Evolutionary conservation across 768 basidiomycete genomes (phyloP).

Genomic region (Leccinum truebloodii): DNA sequence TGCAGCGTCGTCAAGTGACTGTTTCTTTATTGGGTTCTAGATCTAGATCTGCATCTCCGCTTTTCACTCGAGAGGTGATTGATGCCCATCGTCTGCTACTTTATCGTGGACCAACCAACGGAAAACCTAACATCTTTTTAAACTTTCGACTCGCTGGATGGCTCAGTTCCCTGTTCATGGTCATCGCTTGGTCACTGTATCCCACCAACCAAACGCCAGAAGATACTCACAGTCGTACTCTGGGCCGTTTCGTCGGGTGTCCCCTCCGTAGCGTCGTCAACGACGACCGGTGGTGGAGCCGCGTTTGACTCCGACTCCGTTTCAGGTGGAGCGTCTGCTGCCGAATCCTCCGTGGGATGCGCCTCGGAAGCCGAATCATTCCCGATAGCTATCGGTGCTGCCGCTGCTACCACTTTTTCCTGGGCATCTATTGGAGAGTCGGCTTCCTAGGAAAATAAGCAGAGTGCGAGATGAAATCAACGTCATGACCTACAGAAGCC

Average conservation of each 20-base stretch:
- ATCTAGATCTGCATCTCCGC: neutral
- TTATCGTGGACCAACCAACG: slow-evolving; percentile 1
- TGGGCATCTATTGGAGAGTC: slow-evolving; percentile 37
- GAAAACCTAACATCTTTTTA: slow-evolving; percentile 4
- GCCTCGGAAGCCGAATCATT: slow-evolving; percentile 1
- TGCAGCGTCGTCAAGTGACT: neutral
- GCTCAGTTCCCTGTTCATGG: slow-evolving; percentile 2
- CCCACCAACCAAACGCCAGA: neutral
- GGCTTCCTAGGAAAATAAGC: slow-evolving; percentile 23
- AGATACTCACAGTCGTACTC: slow-evolving; percentile 18
- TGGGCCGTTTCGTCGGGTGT: slow-evolving; percentile 9
- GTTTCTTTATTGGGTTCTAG: neutral
- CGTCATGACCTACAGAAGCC: slow-evolving; percentile 23
- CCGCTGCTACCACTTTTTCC: slow-evolving; percentile 23
- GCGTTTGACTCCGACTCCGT: slow-evolving; percentile 6
- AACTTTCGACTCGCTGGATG: slow-evolving; percentile 11
- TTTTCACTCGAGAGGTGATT: neutral
- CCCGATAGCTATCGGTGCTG: slow-evolving; percentile 1
- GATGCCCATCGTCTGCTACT: neutral
- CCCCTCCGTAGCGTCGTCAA: slow-evolving; percentile 6
- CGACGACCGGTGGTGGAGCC: neutral
- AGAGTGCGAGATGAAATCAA: neutral
- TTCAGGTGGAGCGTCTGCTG: neutral
- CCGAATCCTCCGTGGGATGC: neutral
- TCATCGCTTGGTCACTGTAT: slow-evolving; percentile 8